Conservation (phyloP, 805 yeast genomes). For the Kazachstania taianensis region DNA sequence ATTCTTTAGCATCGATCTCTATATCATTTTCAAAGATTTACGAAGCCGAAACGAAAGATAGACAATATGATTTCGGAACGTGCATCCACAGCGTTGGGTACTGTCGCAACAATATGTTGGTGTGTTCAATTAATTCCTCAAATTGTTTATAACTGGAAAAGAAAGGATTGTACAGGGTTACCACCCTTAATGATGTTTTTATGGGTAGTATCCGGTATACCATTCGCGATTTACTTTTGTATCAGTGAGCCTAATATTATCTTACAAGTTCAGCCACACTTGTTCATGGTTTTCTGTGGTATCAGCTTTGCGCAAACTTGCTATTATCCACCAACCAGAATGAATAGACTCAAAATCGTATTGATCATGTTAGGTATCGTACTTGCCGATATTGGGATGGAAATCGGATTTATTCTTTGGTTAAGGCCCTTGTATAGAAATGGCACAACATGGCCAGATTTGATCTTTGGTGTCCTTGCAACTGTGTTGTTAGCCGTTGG, state of each 20-base stretch:
- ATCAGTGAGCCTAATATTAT: conserved; percentile 64
- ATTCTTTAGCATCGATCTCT: no score
- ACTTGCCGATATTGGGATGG: conserved; percentile 43
- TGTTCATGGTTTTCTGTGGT: conserved; percentile 61
- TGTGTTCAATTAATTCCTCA: conserved; percentile 87
- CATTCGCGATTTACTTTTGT: conserved; percentile 74
- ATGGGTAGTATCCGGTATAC: conserved; percentile 73
- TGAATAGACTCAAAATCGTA: conserved; percentile 30
- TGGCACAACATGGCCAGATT: conserved; percentile 60
- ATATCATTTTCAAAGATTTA: no score
- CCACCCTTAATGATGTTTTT: conserved; percentile 82
- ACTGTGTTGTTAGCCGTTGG: conserved; percentile 67
- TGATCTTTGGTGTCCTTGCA: conserved; percentile 77
- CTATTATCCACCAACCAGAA: conserved; percentile 59
- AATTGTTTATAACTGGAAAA: conserved; percentile 58
- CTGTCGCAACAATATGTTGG: conserved; percentile 87
- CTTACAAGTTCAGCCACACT: conserved; percentile 75
- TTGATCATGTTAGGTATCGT: conserved; percentile 32
- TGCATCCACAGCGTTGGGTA: conserved; percentile 61
- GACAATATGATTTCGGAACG: conserved; percentile 8
- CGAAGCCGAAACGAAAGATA: no score
- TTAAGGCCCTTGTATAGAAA: conserved; percentile 45
- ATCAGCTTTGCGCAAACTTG: conserved; percentile 60
- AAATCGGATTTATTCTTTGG: conserved; percentile 63
- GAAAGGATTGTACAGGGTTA: conserved; percentile 75